Evolutionary conservation across 2,329 filamentous ascomycete genomes (phyloP).

Genomic region (Penicillium frequentans): DNA sequence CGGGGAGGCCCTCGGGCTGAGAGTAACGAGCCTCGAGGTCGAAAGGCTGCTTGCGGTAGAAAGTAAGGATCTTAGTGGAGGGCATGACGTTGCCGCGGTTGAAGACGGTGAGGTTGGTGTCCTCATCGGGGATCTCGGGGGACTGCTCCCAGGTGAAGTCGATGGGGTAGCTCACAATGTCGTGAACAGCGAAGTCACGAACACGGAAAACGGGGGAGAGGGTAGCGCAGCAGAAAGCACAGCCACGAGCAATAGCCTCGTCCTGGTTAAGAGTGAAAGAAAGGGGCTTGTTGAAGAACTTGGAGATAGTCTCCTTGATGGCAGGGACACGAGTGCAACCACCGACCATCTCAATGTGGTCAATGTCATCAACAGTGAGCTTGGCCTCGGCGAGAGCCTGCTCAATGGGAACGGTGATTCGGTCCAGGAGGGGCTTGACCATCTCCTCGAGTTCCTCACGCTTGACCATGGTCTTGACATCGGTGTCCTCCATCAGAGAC

Average conservation of each 20-base stretch:
- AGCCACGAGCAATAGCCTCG: conserved; percentile 92
- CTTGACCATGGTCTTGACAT: conserved; percentile 85
- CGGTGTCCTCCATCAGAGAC: conserved; percentile 96
- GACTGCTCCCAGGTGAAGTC: conserved; percentile 99
- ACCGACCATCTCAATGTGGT: conserved; percentile 88
- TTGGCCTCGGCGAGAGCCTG: conserved; percentile 93
- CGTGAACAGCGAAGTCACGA: conserved; percentile 95
- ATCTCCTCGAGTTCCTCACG: conserved; percentile 92
- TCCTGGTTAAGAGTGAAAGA: conserved; percentile 98
- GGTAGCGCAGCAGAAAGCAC: conserved; percentile 96
- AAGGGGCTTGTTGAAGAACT: conserved; percentile 88
- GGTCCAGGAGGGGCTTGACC: conserved; percentile 77
- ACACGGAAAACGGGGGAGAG: conserved; percentile 97
- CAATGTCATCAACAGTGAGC: conserved; percentile 87
- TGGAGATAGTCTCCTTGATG: conserved; percentile 84
- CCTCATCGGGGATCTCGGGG: conserved; percentile 95
- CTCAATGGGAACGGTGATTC: conserved; percentile 74
- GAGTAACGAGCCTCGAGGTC: conserved; percentile 94
- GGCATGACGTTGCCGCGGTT: conserved; percentile 96
- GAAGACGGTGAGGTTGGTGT: conserved; percentile 95
- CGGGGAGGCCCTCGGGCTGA: conserved; percentile 80
- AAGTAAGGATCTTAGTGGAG: conserved; percentile 98
- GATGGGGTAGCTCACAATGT: conserved; percentile 97
- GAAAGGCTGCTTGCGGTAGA: conserved; percentile 97
- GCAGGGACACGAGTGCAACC: conserved; percentile 91